Base-by-base conservation (phyloP, 1,139 yeast genomes). In the Yamadazyma dushanensis region DNA sequence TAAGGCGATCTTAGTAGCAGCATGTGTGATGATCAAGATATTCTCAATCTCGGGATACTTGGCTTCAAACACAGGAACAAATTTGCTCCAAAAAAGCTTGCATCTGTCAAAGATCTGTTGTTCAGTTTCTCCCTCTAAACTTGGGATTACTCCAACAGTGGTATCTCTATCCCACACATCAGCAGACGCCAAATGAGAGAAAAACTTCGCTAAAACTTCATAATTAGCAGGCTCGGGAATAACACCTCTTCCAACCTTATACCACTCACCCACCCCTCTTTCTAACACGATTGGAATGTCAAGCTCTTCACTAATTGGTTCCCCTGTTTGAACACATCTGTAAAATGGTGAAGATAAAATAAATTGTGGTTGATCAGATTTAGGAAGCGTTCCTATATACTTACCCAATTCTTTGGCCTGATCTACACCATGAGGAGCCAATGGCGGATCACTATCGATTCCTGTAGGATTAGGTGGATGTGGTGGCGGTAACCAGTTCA, bases 321-420 rank as follows among this genome's bases (percentile, higher is more conserved):
- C 73, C 3, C 84, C 76, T 0, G 97, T 89, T 56, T 92, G 90
- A 11, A 90, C 68, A 57, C 97, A 92, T 42, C 97, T 66, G 57
- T 87, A 89, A 57, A 88, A 90, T 0, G 97, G 97, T 2, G 96
- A 87, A 1, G 83, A 66, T 48, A 84, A 66, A 16, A 87, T 72
- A 34, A 80, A 63, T 42, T 81, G 79, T 1, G 90, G 86, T 36
- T 66, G 70, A 16, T 78, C 75, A 4, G 65, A 61, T 3, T 50
- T 43, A 0, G 66, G 63, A 14, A 78, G 53, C 2, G 59, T 44
- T 2, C 47, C 40, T 13, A 78, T 44, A 50, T 72, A 78, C 16
- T 63, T 71, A 0, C 85, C 90, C 37, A 87, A 63, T 51, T 87
- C 88, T 37, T 73, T 69, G 1, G 96, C 92, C 57, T 87, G 96